These are phyloP conservation scores for Synchytrium microbalum DNA, from an alignment of 371 early-diverging fungal genomes.

Conservation along the genomic window DNA sequence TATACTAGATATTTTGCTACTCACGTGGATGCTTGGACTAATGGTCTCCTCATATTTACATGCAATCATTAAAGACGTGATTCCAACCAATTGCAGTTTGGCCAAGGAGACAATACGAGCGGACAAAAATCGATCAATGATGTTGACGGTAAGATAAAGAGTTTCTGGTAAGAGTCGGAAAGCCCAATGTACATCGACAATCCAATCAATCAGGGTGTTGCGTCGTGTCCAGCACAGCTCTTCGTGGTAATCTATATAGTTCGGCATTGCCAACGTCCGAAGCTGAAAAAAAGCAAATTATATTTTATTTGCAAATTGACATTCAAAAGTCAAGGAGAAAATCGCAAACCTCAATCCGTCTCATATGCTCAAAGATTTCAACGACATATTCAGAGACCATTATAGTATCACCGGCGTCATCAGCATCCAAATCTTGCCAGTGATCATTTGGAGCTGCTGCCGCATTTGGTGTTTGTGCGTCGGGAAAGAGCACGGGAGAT, in stretches of 20 bases:
- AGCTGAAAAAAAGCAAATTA: not conserved
- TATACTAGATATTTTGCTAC: too few relatives aligned
- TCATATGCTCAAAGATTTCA: constrained; percentile 83
- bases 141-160: constrained; percentile 86
- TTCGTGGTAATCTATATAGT: constrained; percentile 75
- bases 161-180: constrained; percentile 94
- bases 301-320: not conserved
- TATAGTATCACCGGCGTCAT: constrained; percentile 67
- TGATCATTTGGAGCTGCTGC: too few relatives aligned
- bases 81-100: constrained; percentile 96
- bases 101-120: constrained; percentile 66
- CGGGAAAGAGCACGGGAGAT: too few relatives aligned
- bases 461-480: too few relatives aligned
- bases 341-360: constrained; percentile 55
- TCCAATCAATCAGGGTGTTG: constrained; percentile 81
- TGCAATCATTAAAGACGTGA: constrained; percentile 88
- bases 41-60: constrained; percentile 95
- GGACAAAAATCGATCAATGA: constrained; percentile 95
- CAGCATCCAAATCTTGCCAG: constrained; percentile 56
- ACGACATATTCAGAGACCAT: constrained; percentile 88
- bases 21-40: too few relatives aligned
- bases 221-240: constrained; percentile 95
- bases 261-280: constrained; percentile 59
- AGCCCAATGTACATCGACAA: constrained; percentile 88
- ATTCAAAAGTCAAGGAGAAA: not conserved